Evolutionary conservation across 139 green algal species (phyloP), one percentile per base, ranked within the genome.

Genomic region (Chlorella ohadii): DNA sequence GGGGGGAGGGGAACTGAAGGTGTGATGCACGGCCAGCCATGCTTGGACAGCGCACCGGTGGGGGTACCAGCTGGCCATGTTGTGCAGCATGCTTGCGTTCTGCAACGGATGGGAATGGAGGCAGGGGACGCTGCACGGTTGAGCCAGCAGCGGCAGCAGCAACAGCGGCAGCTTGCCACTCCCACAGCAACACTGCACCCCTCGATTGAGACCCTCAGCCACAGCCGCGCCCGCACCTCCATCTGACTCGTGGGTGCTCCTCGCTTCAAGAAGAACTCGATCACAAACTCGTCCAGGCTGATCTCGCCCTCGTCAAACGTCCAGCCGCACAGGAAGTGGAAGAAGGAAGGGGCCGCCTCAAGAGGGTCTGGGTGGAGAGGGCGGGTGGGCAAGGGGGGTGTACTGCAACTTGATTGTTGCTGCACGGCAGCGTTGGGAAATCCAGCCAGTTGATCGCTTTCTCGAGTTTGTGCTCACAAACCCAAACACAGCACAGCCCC

Each of bases 291-390:
- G 38, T 89, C 88, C 63, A 88, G 41, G 57, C 57, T 64, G 41
- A 74, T 63, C 16, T 44, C 63, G 0, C 63, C 78, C n/a, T 51
- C 78, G 1, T 75, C 78, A 63, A 83, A 83, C 19, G 47, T 72
- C 78, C 63, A 74, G 41, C 28, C 63, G 44, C 22, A 73, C 70
- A 91, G 47, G 66, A 92, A 92, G 75, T 90, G 64, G 83, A 85
- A 92, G 61, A 92, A 92, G 31, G 84, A 92, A 36, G 82, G 57
- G 1, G 64, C 89, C 6, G 82, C 77, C 5, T 92, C 88, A 38
- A 84, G 67, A 0, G 88, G 87, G 59, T 90, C 41, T 61, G 61
- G 20, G 33, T 63, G 15, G 7, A 31, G 7, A 63, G 15, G 41
- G 25, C 7, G 41, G 28, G 9, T 19, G 27, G 47, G 27, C 34